Evolutionary conservation across 306 rosid genomes (phyloP).

Genomic region (Arachis stenosperma): DNA sequence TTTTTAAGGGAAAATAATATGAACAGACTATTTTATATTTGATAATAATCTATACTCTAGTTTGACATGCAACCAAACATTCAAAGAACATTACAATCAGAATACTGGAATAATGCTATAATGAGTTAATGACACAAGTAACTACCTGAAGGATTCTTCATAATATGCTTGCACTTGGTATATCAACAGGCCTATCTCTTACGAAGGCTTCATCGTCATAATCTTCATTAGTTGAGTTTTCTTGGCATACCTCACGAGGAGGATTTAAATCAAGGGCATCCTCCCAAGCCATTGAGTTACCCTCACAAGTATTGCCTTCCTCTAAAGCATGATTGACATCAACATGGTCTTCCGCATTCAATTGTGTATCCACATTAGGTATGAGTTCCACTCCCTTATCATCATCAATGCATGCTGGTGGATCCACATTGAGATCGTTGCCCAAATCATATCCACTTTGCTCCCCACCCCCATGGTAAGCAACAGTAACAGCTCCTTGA

Average conservation of each 20-base stretch:
- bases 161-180: constrained; percentile 66
- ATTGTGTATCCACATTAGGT: constrained; percentile 49
- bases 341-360: constrained; percentile 55
- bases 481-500: constrained; percentile 79
- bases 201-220: constrained; percentile 85
- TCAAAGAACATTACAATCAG: constrained; percentile 11
- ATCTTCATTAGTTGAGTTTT: constrained; percentile 89
- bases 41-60: background rate
- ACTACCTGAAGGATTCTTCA: constrained; percentile 74
- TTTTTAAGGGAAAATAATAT: too few relatives aligned
- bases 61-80: constrained; percentile 6
- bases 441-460: constrained; percentile 75
- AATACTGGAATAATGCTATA: constrained; percentile 30
- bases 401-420: constrained; percentile 57
- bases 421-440: constrained; percentile 89
- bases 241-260: constrained; percentile 75
- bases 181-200: constrained; percentile 71
- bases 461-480: constrained; percentile 67
- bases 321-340: constrained; percentile 61
- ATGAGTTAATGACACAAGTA: constrained; percentile 16
- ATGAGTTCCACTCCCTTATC: constrained; percentile 68
- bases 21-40: background rate
- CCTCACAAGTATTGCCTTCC: constrained; percentile 58
- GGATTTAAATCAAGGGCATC: constrained; percentile 57
- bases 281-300: constrained; percentile 65